Percentiles rank a stretch among this genome's conserved stretches.
Evolutionary conservation across 176 grass and related monocot genomes (phyloP).

Genomic region (Carex myosuroides): DNA sequence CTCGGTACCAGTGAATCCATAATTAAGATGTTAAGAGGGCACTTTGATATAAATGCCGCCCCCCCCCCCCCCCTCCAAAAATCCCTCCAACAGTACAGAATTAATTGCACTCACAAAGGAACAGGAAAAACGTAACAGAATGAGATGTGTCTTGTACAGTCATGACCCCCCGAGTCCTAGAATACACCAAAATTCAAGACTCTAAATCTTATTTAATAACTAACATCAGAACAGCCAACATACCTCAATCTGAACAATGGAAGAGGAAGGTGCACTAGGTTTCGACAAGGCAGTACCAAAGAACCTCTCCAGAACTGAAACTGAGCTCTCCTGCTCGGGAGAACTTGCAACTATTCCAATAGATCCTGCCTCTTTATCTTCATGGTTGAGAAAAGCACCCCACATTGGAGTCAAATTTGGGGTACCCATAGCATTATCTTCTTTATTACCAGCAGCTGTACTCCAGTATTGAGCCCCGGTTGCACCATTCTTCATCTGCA

Average conservation of each 20-base stretch:
- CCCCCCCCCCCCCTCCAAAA: too few relatives aligned
- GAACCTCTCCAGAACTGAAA: constrained; percentile 84
- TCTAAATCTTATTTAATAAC: neutral
- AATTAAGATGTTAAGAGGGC: neutral
- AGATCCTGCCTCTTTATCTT: constrained; percentile 38
- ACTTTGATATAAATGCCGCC: neutral
- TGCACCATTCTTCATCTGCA: constrained; percentile 20
- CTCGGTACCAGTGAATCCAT: neutral
- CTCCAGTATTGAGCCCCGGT: neutral
- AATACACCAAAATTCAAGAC: neutral
- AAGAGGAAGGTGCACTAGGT: constrained; percentile 31
- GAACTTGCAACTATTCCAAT: constrained; percentile 22
- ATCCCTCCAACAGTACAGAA: neutral
- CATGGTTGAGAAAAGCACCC: constrained; percentile 46
- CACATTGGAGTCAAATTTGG: constrained; percentile 35
- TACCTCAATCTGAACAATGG: constrained; percentile 36
- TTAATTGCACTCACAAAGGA: neutral
- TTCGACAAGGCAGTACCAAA: constrained; percentile 61
- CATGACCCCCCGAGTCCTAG: neutral
- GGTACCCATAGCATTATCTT: constrained; percentile 22
- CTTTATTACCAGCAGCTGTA: constrained; percentile 10
- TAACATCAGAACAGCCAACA: neutral
- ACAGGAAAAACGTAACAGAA: neutral
- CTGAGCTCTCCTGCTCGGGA: constrained; percentile 39
- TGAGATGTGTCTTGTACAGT: neutral